Percentiles rank a stretch among this genome's conserved stretches.
Evolutionary conservation across 495 filamentous ascomycete genomes (phyloP).

Genomic region (Cercophora sp.): DNA sequence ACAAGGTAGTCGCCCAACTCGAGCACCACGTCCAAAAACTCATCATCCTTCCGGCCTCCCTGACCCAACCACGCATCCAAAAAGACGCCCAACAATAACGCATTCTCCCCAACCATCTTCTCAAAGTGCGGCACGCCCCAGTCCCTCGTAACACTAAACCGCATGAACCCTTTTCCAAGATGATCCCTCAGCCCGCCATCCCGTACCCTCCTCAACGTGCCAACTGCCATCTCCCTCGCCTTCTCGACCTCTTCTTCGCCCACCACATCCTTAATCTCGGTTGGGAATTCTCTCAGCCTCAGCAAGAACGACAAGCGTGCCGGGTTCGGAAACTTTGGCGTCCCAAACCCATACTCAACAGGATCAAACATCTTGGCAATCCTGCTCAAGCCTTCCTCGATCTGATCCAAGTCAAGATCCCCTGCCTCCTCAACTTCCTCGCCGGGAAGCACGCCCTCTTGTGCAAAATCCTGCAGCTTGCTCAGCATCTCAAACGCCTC

Average conservation of each 20-base stretch:
- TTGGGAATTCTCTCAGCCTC: conserved; percentile 67
- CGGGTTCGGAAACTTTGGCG: conserved; percentile 89
- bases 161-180: conserved; percentile 80
- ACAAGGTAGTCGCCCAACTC: conserved; percentile 83
- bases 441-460: conserved; percentile 59
- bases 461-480: conserved; percentile 79
- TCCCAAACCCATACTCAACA: conserved; percentile 73
- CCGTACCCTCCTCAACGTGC: conserved; percentile 76
- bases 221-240: conserved; percentile 75
- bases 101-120: conserved; percentile 97
- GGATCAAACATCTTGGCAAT: conserved; percentile 76
- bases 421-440: conserved; percentile 20
- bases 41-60: conserved; percentile 29
- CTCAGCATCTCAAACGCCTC: conserved; percentile 78
- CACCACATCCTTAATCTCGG: conserved; percentile 75
- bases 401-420: conserved; percentile 81
- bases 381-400: conserved; percentile 84
- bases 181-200: conserved; percentile 90
- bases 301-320: conserved; percentile 80
- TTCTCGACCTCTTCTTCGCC: conserved; percentile 72
- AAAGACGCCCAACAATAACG: conserved; percentile 79
- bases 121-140: conserved; percentile 96
- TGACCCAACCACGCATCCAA: conserved; percentile 79
- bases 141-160: conserved; percentile 85
- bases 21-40: conserved; percentile 75